These are phyloP conservation scores for Sporothrix globosa DNA, from an alignment of 2,329 filamentous ascomycete genomes.

Conservation along the genomic window DNA sequence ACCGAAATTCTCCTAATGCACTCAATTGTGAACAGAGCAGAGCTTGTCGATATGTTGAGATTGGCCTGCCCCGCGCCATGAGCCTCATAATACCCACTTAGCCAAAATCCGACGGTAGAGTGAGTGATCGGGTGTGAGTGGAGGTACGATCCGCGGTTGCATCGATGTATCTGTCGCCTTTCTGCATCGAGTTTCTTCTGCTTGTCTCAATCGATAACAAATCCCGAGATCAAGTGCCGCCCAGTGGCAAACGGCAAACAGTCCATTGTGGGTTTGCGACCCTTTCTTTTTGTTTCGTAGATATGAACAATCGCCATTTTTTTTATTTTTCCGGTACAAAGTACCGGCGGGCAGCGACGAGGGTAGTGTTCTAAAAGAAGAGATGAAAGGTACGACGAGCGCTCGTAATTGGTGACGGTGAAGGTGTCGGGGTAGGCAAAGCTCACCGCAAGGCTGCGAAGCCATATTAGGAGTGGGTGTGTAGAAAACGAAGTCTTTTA, in stretches of 20 bases:
- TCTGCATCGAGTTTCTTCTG: neutral
- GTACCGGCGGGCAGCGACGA: conserved; percentile 24
- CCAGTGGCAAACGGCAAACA: neutral
- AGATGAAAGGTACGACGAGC: neutral
- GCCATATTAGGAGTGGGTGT: neutral
- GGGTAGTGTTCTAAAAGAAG: neutral
- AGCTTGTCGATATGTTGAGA: neutral
- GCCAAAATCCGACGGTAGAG: conserved; percentile 18
- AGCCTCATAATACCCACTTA: conserved; percentile 22
- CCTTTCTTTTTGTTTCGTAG: neutral
- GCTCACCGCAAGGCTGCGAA: conserved; percentile 23
- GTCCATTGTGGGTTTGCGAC: neutral
- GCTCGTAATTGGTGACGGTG: too few relatives aligned
- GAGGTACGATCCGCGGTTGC: too few relatives aligned
- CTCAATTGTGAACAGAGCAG: neutral
- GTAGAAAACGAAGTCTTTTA: neutral
- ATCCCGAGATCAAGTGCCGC: conserved; percentile 21
- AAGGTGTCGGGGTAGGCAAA: neutral
- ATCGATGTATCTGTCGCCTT: neutral
- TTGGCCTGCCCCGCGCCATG: neutral
- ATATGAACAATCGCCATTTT: neutral
- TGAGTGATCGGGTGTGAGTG: conserved; percentile 17
- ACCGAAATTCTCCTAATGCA: neutral
- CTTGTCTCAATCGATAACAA: neutral
- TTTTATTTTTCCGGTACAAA: conserved; percentile 23